phyloP scores from a whole-genome alignment of 2,329 filamentous ascomycete species.

The Septoria petroselini region DNA sequence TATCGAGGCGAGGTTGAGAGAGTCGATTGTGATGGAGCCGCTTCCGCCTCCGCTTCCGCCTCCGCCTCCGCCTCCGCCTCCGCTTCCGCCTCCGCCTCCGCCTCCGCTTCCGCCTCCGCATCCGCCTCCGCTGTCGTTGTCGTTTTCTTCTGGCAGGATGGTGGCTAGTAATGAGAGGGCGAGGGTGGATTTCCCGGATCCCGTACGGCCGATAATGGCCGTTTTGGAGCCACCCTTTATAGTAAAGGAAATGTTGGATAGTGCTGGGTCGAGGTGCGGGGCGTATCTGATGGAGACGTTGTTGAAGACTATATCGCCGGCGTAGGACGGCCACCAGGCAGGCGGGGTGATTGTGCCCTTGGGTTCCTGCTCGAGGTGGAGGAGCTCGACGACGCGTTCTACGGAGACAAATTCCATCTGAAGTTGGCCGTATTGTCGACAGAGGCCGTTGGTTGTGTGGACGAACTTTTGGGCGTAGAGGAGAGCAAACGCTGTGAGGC shows the following conservation, averaged over 20 bases:
- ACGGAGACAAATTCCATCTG: conserved; percentile 93
- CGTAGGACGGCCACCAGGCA: conserved; percentile 70
- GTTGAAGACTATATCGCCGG: conserved; percentile 71
- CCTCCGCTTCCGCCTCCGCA: no score
- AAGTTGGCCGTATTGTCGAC: conserved; percentile 75
- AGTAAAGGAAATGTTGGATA: conserved; percentile 65
- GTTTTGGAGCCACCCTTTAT: conserved; percentile 77
- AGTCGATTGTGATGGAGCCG: conserved; percentile 61
- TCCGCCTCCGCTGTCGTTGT: no score
- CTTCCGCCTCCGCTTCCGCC: no score
- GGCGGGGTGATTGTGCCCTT: conserved; percentile 66
- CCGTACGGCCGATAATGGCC: conserved; percentile 76
- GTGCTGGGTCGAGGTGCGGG: conserved; percentile 68
- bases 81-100: no score
- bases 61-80: no score
- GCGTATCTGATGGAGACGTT: conserved; percentile 77
- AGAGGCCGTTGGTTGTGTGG: conserved; percentile 67
- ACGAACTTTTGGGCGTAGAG: conserved; percentile 69
- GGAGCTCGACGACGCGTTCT: conserved; percentile 77
- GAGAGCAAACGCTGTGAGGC: conserved; percentile 79
- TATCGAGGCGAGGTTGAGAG: conserved; percentile 58
- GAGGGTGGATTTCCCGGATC: conserved; percentile 79
- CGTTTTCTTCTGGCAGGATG: conserved; percentile 52
- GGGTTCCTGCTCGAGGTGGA: conserved; percentile 73
- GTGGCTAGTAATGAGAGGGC: conserved; percentile 59